phyloP scores from a whole-genome alignment of 2,329 filamentous ascomycete genomes.

The Nigrospora oryzae region DNA sequence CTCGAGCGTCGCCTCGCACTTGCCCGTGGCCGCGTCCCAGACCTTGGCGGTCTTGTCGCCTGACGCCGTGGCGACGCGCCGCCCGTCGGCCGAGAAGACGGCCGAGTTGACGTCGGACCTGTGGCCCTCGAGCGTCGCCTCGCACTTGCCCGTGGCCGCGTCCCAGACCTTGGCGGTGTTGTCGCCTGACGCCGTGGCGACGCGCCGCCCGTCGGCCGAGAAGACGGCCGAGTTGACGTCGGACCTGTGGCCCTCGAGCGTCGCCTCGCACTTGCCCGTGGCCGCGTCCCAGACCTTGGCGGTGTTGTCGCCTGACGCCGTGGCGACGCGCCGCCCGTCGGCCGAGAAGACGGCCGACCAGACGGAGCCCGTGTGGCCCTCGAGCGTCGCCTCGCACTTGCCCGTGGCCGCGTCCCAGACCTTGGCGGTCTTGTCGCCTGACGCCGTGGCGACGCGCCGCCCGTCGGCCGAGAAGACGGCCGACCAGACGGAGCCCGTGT shows the following conservation, averaged over 20 bases:
- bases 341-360: background rate
- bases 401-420: background rate
- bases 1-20: background rate
- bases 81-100: too few species aligned
- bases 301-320: background rate
- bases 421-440: background rate
- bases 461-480: constrained; percentile 1
- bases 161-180: too few species aligned
- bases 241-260: background rate
- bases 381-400: background rate
- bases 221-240: too few species aligned
- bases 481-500: background rate
- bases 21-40: too few species aligned
- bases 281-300: background rate
- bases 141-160: too few species aligned
- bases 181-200: too few species aligned
- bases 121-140: too few species aligned
- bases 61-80: too few species aligned
- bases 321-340: background rate
- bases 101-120: too few species aligned
- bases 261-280: background rate
- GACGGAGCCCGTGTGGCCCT: background rate
- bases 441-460: background rate
- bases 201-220: too few species aligned
- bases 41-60: too few species aligned